phyloP scores from a whole-genome alignment of 306 rosid genomes.

The Prinsepia uniflora region DNA sequence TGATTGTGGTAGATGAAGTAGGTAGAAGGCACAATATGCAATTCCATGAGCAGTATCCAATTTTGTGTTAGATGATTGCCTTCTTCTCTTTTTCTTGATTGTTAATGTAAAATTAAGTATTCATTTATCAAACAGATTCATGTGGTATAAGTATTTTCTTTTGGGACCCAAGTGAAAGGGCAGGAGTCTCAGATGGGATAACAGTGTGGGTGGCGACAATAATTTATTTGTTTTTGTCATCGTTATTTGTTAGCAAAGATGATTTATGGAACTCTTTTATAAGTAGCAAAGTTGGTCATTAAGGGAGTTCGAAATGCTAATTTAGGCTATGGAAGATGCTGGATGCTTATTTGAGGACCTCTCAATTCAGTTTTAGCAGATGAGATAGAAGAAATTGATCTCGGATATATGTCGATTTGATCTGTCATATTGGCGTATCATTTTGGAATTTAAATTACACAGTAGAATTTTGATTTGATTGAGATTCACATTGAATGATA shows the following conservation, averaged over 20 bases:
- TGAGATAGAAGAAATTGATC: background rate
- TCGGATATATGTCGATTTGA: background rate
- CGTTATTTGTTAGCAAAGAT: background rate
- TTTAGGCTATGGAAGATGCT: background rate
- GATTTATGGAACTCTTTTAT: background rate
- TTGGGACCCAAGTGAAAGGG: background rate
- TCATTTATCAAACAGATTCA: background rate
- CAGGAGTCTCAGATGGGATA: background rate
- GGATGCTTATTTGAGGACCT: background rate
- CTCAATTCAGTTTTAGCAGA: background rate
- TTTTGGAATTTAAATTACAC: background rate
- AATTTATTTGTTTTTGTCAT: background rate
- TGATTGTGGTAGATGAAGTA: background rate
- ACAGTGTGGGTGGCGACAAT: background rate
- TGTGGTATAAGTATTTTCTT: background rate
- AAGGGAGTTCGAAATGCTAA: background rate
- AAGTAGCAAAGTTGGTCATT: background rate
- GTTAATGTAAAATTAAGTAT: background rate
- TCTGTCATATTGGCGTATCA: background rate
- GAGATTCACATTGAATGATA: background rate
- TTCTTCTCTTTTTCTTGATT: background rate
- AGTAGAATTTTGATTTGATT: background rate
- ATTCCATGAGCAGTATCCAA: background rate
- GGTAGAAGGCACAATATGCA: background rate
- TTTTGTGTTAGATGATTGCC: background rate